Conservation (phyloP, 225 moss, liverwort and hornwort species). For the Polytrichum formosum region DNA sequence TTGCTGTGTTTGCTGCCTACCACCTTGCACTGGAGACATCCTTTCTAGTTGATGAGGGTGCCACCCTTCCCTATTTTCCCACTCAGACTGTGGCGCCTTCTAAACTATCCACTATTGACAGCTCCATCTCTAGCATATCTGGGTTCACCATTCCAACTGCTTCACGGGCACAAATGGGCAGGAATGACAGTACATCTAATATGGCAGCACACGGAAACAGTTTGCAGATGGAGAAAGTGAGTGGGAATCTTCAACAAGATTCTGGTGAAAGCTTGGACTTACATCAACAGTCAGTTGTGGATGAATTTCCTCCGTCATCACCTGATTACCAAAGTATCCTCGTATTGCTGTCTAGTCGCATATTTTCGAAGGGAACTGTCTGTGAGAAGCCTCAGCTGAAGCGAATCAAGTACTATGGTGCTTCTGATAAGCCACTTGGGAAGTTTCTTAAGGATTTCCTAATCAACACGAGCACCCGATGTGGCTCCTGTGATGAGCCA, state of each 20-base stretch:
- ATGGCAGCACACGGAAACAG: conserved; percentile 10
- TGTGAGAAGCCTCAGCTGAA: conserved; percentile 66
- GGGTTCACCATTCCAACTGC: conserved; percentile 32
- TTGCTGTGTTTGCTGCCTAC: conserved; percentile 76
- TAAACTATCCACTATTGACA: conserved; percentile 45
- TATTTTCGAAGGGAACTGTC: conserved; percentile 60
- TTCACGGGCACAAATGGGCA: conserved; percentile 21
- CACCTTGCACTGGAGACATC: conserved; percentile 84
- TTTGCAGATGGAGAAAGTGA: conserved; percentile 27
- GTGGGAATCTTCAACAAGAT: conserved; percentile 23
- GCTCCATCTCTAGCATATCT: conserved; percentile 46
- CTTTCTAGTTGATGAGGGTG: conserved; percentile 90
- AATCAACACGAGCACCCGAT: conserved; percentile 50
- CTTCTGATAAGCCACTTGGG: conserved; percentile 70
- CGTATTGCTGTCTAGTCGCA: conserved; percentile 68
- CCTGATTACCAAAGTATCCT: conserved; percentile 77
- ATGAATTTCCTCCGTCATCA: conserved; percentile 60
- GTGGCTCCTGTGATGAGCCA: conserved; percentile 65
- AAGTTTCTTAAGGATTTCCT: conserved; percentile 68
- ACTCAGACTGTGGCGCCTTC: conserved; percentile 42
- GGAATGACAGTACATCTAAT: conserved; percentile 23
- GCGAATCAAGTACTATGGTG: conserved; percentile 75
- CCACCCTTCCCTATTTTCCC: conserved; percentile 55
- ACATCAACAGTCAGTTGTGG: conserved; percentile 37
- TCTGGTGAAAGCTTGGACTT: conserved; percentile 16